Percentiles rank a stretch among this genome's conserved stretches.
These are phyloP conservation scores for Suillus occidentalis DNA, from an alignment of 768 basidiomycete species.

Conservation along the genomic window DNA sequence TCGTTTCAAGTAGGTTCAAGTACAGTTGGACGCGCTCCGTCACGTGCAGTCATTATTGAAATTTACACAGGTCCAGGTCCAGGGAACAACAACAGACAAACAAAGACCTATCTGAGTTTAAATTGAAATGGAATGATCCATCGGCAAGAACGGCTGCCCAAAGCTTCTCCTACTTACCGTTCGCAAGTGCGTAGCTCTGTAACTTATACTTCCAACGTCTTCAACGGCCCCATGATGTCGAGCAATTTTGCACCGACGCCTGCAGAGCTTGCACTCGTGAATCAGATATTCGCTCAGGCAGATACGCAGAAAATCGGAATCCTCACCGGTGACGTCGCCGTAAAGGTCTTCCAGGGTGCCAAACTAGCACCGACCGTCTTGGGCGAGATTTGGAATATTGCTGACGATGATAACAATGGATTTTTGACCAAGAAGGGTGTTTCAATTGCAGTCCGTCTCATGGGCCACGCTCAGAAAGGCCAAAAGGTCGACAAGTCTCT, in stretches of 20 bases:
- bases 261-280: conserved; percentile 57
- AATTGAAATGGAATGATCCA: not conserved
- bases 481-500: conserved; percentile 64
- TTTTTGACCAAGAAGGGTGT: conserved; percentile 88
- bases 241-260: conserved; percentile 46
- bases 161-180: not conserved
- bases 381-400: conserved; percentile 91
- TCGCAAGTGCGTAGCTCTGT: conserved; percentile 21
- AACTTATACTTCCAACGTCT: conserved; percentile 23
- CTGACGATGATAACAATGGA: conserved; percentile 93
- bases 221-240: conserved; percentile 35
- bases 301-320: conserved; percentile 82
- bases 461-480: conserved; percentile 91
- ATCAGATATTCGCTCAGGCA: conserved; percentile 68
- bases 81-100: not conserved
- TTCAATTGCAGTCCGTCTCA: conserved; percentile 83
- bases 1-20: not conserved
- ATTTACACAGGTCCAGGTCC: conserved; percentile 2
- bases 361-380: conserved; percentile 75
- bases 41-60: conserved; percentile 24
- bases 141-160: conserved; percentile 8
- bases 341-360: conserved; percentile 82
- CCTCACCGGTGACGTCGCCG: conserved; percentile 88
- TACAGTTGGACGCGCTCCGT: conserved; percentile 27
- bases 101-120: conserved; percentile 4